These are phyloP conservation scores for Pouteria glomerata DNA, from an alignment of 148 eudicot species.

Conservation along the genomic window DNA sequence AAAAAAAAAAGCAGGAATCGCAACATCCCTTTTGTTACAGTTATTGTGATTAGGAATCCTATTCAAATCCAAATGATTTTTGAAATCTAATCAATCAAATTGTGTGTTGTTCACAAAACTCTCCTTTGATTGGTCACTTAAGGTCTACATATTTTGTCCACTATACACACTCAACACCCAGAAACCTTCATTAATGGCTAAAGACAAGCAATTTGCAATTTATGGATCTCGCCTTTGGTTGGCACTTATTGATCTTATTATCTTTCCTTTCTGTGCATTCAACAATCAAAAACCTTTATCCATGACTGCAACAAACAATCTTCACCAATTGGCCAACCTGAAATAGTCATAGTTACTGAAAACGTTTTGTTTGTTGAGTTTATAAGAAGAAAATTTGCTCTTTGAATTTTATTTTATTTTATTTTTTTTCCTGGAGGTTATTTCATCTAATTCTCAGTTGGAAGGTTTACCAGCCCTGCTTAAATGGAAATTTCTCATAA, in stretches of 20 bases:
- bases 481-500: not conserved
- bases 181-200: not conserved
- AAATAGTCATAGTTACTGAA: not conserved
- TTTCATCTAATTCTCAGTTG: not conserved
- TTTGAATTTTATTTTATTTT: not conserved
- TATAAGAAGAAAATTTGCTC: not conserved
- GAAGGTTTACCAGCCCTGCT: not conserved
- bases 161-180: not conserved
- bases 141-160: not conserved
- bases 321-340: not conserved
- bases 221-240: slow-evolving; percentile 2
- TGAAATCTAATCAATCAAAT: not conserved
- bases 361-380: not conserved
- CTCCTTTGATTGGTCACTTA: not conserved
- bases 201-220: not conserved
- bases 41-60: not conserved
- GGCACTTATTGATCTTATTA: not conserved
- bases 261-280: not conserved
- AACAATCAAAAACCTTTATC: not conserved
- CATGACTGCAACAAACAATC: not conserved
- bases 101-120: not conserved
- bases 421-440: not conserved
- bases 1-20: not conserved
- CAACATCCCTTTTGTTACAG: not conserved
- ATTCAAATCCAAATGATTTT: not conserved